Percentiles rank a stretch among this genome's conserved stretches.
Evolutionary conservation across 2,329 filamentous ascomycete species (phyloP).

Genomic region (Blastomyces silverae): DNA sequence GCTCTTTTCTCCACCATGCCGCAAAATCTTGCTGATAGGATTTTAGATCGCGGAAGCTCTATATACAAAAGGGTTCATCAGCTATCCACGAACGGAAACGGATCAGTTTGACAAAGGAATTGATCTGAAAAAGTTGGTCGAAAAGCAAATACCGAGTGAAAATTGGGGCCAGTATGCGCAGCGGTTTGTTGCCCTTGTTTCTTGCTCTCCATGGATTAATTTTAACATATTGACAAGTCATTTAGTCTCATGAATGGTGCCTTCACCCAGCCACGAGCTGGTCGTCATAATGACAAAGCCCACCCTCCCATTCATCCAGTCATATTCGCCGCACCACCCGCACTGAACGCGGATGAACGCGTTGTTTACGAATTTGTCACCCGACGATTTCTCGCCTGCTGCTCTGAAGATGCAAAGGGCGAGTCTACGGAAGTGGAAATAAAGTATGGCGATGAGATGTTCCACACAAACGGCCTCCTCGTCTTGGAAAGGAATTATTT

Average conservation of each 20-base stretch:
- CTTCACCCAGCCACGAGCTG: slow-evolving; percentile 74
- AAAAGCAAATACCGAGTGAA: slow-evolving; percentile 71
- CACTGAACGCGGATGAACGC: slow-evolving; percentile 59
- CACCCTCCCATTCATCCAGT: slow-evolving; percentile 97
- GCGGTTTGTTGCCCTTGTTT: slow-evolving; percentile 35
- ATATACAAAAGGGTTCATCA: slow-evolving; percentile 94
- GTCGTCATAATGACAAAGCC: slow-evolving; percentile 88
- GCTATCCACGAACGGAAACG: slow-evolving; percentile 94
- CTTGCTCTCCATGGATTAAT: not conserved
- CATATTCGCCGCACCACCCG: slow-evolving; percentile 62
- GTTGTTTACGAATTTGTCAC: slow-evolving; percentile 89
- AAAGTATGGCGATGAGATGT: slow-evolving; percentile 72
- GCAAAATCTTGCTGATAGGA: slow-evolving; percentile 11
- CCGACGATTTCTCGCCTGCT: slow-evolving; percentile 88
- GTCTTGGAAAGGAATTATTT: slow-evolving; percentile 89
- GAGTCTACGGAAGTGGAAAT: slow-evolving; percentile 79
- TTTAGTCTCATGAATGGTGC: slow-evolving; percentile 60
- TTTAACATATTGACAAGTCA: slow-evolving; percentile 13
- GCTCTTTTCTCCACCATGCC: not conserved
- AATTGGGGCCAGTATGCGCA: slow-evolving; percentile 78
- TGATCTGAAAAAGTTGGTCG: slow-evolving; percentile 69
- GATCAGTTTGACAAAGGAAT: slow-evolving; percentile 91
- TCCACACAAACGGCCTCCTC: slow-evolving; percentile 73
- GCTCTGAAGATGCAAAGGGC: slow-evolving; percentile 87
- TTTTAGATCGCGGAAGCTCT: slow-evolving; percentile 63